These are phyloP conservation scores for Anacardium occidentale DNA, from an alignment of 345 rosid genomes.

Conservation along the genomic window DNA sequence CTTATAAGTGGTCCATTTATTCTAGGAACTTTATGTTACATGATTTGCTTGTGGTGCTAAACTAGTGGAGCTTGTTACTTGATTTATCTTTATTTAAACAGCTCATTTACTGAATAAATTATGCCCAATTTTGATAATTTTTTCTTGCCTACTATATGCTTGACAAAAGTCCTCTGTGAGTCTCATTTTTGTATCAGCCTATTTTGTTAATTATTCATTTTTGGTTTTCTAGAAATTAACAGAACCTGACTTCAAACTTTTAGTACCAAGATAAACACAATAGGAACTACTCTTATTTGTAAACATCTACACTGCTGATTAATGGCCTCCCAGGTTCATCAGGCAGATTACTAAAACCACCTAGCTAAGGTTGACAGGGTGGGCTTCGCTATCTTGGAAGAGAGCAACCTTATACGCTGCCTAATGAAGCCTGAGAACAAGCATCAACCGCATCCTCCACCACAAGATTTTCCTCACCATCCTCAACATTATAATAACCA, in stretches of 20 bases:
- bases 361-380: slow-evolving; percentile 1
- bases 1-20: too few species aligned
- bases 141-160: too few species aligned
- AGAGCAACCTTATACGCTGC: background rate
- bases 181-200: too few species aligned
- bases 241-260: background rate
- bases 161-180: too few species aligned
- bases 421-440: background rate
- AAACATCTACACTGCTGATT: background rate
- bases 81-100: too few species aligned
- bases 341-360: background rate
- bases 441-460: background rate
- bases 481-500: background rate
- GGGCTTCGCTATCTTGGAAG: background rate
- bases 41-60: too few species aligned
- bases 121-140: too few species aligned
- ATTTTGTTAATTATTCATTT: too few species aligned
- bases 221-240: too few species aligned
- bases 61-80: too few species aligned
- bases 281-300: background rate
- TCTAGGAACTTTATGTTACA: too few species aligned
- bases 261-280: background rate
- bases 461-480: background rate
- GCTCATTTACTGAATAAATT: too few species aligned
- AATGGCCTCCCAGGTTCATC: slow-evolving; percentile 9